phyloP scores from a whole-genome alignment of 1,284 basidiomycete species.

The Boletellus sp. region DNA sequence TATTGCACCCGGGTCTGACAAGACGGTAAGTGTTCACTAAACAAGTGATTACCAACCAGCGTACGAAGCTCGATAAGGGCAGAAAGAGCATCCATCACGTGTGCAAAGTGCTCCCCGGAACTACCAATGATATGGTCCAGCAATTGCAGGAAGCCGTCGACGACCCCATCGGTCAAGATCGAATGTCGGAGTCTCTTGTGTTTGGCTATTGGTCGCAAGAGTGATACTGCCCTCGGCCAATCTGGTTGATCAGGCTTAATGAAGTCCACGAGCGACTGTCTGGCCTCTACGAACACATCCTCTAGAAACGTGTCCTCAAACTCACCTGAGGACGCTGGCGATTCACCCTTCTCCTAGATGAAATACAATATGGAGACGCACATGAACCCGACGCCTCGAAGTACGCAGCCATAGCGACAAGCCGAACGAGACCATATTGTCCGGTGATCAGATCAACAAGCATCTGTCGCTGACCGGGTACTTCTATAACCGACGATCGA shows the following conservation, averaged over 20 bases:
- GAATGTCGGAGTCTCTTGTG: constrained; percentile 7
- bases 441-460: constrained; percentile 11
- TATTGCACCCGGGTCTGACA: constrained; percentile 5
- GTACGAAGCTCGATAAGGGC: constrained; percentile 12
- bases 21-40: not conserved
- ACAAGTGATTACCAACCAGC: not conserved
- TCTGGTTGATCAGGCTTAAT: constrained; percentile 12
- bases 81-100: constrained; percentile 16
- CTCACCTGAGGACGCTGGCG: not conserved
- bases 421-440: constrained; percentile 10
- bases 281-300: constrained; percentile 10
- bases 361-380: not conserved
- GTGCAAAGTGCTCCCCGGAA: constrained; percentile 12
- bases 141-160: constrained; percentile 10
- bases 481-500: not conserved
- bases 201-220: constrained; percentile 12
- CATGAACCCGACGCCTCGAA: constrained; percentile 10
- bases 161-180: constrained; percentile 4
- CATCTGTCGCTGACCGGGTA: constrained; percentile 5
- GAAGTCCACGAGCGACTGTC: constrained; percentile 5
- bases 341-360: not conserved
- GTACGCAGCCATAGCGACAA: constrained; percentile 12
- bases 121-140: constrained; percentile 6
- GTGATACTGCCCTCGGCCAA: constrained; percentile 16
- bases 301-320: constrained; percentile 4